A percentile compares a stretch with the other conserved stretches of the same genome.
phyloP scores from a whole-genome alignment of 352 stramenopile genomes.

The Phytophthora pinifolia region DNA sequence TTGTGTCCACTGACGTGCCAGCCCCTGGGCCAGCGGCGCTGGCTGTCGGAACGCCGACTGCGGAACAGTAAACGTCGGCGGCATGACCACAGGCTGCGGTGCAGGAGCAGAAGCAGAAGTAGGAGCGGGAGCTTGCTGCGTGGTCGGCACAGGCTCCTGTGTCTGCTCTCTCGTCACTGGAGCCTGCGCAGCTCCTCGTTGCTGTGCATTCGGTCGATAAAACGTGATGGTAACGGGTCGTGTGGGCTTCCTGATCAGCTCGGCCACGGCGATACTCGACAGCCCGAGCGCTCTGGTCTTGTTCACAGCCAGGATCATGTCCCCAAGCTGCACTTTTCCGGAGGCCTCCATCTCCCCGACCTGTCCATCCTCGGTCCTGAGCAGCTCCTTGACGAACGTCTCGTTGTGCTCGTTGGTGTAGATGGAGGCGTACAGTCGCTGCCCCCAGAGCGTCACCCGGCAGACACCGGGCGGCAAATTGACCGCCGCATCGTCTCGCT shows the following conservation, averaged over 20 bases:
- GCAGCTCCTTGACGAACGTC: slow-evolving; percentile 57
- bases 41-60: slow-evolving; percentile 4
- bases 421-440: slow-evolving; percentile 70
- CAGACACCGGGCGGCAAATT: slow-evolving; percentile 6
- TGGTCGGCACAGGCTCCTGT: neutral
- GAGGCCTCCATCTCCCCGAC: slow-evolving; percentile 64
- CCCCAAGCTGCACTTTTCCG: slow-evolving; percentile 45
- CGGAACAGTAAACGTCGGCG: slow-evolving; percentile 14
- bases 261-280: slow-evolving; percentile 41
- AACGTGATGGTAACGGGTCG: slow-evolving; percentile 56
- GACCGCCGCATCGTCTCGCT: slow-evolving; percentile 28
- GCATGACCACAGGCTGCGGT: neutral
- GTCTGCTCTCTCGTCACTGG: neutral
- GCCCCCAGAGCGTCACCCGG: slow-evolving; percentile 52
- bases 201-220: slow-evolving; percentile 15
- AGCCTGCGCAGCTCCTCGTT: slow-evolving; percentile 1
- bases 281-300: slow-evolving; percentile 32
- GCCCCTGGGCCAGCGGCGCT: neutral
- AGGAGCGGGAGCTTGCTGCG: slow-evolving; percentile 5
- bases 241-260: slow-evolving; percentile 45
- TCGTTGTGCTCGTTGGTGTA: slow-evolving; percentile 45
- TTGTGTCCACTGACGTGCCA: slow-evolving; percentile 23
- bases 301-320: slow-evolving; percentile 61
- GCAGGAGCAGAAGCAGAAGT: neutral
- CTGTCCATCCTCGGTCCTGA: slow-evolving; percentile 45